phyloP scores from a whole-genome alignment of 805 yeast species.

The Zygosaccharomyces siamensis region DNA sequence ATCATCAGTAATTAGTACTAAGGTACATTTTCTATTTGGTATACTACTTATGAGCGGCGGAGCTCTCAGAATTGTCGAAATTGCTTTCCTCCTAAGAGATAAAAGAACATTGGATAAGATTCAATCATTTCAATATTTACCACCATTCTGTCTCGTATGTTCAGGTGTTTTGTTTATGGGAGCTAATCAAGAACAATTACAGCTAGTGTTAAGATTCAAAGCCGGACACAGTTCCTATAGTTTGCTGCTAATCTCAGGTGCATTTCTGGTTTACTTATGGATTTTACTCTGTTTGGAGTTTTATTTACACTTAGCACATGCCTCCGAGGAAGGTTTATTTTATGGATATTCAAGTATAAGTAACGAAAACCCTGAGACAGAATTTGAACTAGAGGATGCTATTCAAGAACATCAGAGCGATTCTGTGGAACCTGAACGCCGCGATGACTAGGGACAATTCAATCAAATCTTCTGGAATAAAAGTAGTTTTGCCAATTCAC shows the following conservation, averaged over 20 bases:
- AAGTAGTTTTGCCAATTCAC: neutral
- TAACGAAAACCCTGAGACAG: slow-evolving; percentile 1
- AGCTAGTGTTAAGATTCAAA: slow-evolving; percentile 62
- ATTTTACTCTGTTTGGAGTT: slow-evolving; percentile 53
- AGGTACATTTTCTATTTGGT: slow-evolving; percentile 86
- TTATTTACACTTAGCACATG: slow-evolving; percentile 43
- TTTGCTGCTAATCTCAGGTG: slow-evolving; percentile 63
- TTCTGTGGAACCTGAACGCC: neutral
- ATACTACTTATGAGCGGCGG: slow-evolving; percentile 77
- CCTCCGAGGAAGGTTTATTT: slow-evolving; percentile 13
- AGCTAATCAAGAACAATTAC: slow-evolving; percentile 86
- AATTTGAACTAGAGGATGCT: slow-evolving; percentile 12
- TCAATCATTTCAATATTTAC: slow-evolving; percentile 74
- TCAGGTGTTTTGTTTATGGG: slow-evolving; percentile 85
- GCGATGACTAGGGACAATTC: neutral
- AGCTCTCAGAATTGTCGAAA: slow-evolving; percentile 67
- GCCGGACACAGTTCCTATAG: slow-evolving; percentile 85
- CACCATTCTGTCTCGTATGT: slow-evolving; percentile 74
- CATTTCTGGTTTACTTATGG: slow-evolving; percentile 68
- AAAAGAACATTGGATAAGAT: slow-evolving; percentile 46
- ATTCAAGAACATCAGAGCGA: neutral
- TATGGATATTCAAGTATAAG: slow-evolving; percentile 10
- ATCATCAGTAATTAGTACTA: slow-evolving; percentile 68
- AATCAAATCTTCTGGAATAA: too few relatives aligned
- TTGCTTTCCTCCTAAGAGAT: slow-evolving; percentile 70